Evolutionary conservation across 176 grass and related monocot species (phyloP).

Genomic region (Poa pratensis): DNA sequence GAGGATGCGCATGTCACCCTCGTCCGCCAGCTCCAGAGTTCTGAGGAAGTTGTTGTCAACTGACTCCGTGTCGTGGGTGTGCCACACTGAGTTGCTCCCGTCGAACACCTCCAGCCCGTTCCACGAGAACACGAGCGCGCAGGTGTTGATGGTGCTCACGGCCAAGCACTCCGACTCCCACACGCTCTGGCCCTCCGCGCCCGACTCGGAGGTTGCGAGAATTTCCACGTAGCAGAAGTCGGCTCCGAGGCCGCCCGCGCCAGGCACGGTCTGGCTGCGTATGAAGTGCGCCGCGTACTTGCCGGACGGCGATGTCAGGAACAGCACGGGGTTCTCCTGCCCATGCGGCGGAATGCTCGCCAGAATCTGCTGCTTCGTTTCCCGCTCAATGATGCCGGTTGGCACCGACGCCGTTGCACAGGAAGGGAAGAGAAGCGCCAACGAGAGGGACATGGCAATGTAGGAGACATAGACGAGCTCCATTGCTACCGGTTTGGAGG

Average conservation of each 20-base stretch:
- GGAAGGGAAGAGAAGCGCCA: constrained; percentile 33
- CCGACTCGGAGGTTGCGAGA: constrained; percentile 35
- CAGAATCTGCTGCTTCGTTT: constrained; percentile 84
- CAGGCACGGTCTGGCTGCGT: constrained; percentile 52
- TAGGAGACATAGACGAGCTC: not conserved
- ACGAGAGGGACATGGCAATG: constrained; percentile 7
- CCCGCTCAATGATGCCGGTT: constrained; percentile 62
- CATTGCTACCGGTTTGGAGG: constrained; percentile 33
- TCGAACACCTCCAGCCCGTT: constrained; percentile 90
- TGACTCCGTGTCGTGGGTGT: constrained; percentile 63
- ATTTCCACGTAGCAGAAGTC: constrained; percentile 96
- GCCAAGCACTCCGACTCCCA: constrained; percentile 92
- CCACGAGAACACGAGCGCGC: constrained; percentile 74
- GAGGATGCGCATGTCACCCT: constrained; percentile 94
- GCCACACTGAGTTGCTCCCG: constrained; percentile 82
- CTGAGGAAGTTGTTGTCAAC: constrained; percentile 58
- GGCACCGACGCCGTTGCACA: constrained; percentile 32
- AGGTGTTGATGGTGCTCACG: constrained; percentile 75
- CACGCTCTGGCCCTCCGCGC: constrained; percentile 59
- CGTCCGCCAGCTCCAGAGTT: constrained; percentile 82
- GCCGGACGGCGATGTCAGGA: constrained; percentile 77
- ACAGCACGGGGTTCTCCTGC: constrained; percentile 54
- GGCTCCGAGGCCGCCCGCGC: constrained; percentile 73
- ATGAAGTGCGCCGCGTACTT: constrained; percentile 75
- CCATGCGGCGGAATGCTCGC: constrained; percentile 69